Conservation (phyloP, 2,329 filamentous ascomycete species). For the Pyrenochaeta sp. region DNA sequence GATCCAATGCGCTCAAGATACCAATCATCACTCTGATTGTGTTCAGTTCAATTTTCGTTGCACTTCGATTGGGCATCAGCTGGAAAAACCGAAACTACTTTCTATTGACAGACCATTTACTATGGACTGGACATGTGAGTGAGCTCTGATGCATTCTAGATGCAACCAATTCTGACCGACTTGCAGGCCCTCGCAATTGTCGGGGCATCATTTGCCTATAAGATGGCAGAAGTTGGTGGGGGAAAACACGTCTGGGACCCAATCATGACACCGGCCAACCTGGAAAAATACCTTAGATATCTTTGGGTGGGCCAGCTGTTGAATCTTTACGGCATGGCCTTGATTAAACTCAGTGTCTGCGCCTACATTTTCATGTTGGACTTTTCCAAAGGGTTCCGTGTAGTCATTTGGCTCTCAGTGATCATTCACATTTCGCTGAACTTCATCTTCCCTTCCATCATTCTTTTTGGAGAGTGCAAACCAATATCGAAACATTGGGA, state of each 20-base stretch:
- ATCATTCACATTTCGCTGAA: slow-evolving; percentile 30
- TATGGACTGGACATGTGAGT: slow-evolving; percentile 35
- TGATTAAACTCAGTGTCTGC: slow-evolving; percentile 39
- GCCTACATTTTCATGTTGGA: slow-evolving; percentile 38
- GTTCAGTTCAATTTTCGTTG: slow-evolving; percentile 34
- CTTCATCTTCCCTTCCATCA: slow-evolving; percentile 32
- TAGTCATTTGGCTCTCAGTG: slow-evolving; percentile 32
- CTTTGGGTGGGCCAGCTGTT: slow-evolving; percentile 35
- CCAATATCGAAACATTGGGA: slow-evolving; percentile 36
- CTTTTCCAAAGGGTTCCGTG: slow-evolving; percentile 30
- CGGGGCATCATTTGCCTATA: slow-evolving; percentile 29
- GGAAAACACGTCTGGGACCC: slow-evolving; percentile 39
- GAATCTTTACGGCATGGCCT: slow-evolving; percentile 38
- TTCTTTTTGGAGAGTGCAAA: slow-evolving; percentile 32
- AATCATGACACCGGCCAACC: slow-evolving; percentile 23
- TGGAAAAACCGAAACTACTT: slow-evolving; percentile 31
- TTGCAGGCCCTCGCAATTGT: slow-evolving; percentile 28
- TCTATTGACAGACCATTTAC: slow-evolving; percentile 32
- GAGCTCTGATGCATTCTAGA: too few species aligned
- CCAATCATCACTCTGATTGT: slow-evolving; percentile 28
- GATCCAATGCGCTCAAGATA: slow-evolving; percentile 32
- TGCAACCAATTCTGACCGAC: slow-evolving; percentile 5
- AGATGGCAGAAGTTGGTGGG: slow-evolving; percentile 25
- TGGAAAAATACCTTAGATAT: slow-evolving; percentile 25
- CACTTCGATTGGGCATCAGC: slow-evolving; percentile 27